phyloP scores from a whole-genome alignment of 164 flowering plant genomes.

The Chimonanthus salicifolius region DNA sequence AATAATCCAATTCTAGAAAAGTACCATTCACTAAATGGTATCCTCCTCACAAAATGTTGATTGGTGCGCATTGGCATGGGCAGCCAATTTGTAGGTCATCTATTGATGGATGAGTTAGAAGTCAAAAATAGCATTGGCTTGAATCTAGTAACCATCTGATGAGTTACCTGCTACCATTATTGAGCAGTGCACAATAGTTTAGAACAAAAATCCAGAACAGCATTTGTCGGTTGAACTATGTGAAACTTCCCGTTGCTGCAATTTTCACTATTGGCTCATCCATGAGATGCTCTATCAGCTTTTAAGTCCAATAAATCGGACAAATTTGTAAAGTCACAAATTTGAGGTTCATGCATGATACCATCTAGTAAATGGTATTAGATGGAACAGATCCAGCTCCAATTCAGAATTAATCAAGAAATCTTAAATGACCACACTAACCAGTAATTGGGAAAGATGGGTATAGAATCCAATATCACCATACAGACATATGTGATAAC shows the following conservation, averaged over 20 bases:
- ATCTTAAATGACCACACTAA: constrained; percentile 27
- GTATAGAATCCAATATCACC: constrained; percentile 78
- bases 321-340: neutral
- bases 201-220: neutral
- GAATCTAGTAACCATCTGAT: too few species aligned
- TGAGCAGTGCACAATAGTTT: neutral
- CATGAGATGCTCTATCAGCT: neutral
- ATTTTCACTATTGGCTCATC: neutral
- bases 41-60: neutral
- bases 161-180: too few species aligned
- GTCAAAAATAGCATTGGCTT: neutral
- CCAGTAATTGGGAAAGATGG: constrained; percentile 76
- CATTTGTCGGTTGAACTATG: neutral
- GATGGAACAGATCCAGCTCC: neutral
- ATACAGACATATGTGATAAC: constrained; percentile 61
- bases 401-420: neutral
- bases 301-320: neutral
- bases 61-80: neutral
- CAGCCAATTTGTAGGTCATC: neutral
- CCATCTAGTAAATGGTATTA: neutral
- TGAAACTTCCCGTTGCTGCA: neutral
- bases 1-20: neutral
- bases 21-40: neutral
- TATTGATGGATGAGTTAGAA: neutral
- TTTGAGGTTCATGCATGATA: neutral